Evolutionary conservation across 768 basidiomycete genomes (phyloP).

Genomic region (Baorangia bicolor): DNA sequence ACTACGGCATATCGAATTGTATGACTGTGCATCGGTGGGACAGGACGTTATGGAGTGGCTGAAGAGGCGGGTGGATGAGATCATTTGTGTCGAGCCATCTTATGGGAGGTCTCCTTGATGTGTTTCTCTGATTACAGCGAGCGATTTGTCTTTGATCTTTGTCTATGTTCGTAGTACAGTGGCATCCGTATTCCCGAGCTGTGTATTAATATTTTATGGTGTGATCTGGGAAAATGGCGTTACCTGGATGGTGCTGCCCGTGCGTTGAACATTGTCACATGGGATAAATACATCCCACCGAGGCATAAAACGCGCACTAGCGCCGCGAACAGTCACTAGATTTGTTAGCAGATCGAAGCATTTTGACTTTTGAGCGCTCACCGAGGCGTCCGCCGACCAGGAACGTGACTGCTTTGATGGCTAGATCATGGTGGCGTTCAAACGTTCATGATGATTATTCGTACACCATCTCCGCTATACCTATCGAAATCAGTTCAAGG

Average conservation of each 20-base stretch:
- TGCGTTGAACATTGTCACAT: neutral
- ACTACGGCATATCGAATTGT: constrained; percentile 58
- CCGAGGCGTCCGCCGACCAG: neutral
- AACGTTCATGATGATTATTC: too few species aligned
- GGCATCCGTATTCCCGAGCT: neutral
- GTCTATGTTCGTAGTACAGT: constrained; percentile 3
- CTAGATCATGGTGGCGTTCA: neutral
- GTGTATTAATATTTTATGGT: constrained; percentile 23
- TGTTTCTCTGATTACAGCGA: neutral
- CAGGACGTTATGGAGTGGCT: constrained; percentile 72
- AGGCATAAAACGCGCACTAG: constrained; percentile 9
- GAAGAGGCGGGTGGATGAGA: constrained; percentile 56
- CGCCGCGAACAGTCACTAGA: constrained; percentile 5
- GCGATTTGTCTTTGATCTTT: neutral
- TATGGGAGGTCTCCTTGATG: constrained; percentile 41
- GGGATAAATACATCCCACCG: neutral
- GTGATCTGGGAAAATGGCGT: neutral
- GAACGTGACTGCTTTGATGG: neutral
- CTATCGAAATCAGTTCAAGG: too few species aligned
- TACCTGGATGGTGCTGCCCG: neutral
- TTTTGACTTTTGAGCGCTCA: constrained; percentile 12
- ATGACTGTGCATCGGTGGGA: constrained; percentile 65
- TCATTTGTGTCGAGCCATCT: constrained; percentile 59
- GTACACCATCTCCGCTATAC: too few species aligned
- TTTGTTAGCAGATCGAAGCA: constrained; percentile 4